Evolutionary conservation across 2,329 filamentous ascomycete species (phyloP).

Genomic region (Neonectria neomacrospora): DNA sequence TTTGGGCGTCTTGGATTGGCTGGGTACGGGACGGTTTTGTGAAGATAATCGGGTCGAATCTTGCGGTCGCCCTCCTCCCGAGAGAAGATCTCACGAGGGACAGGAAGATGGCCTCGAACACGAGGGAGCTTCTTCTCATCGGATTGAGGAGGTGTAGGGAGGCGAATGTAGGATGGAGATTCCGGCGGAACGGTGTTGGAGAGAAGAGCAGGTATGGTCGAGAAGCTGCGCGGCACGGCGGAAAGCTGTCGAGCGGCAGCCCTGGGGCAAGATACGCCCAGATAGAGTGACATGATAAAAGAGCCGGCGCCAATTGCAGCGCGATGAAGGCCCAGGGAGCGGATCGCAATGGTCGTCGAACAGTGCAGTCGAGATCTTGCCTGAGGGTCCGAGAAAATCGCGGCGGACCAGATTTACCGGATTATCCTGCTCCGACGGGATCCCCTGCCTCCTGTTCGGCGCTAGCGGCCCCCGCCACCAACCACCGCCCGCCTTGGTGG

Average conservation of each 20-base stretch:
- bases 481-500: slow-evolving; percentile 40
- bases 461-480: slow-evolving; percentile 36
- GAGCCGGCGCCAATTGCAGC: slow-evolving; percentile 24
- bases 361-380: slow-evolving; percentile 19
- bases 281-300: slow-evolving; percentile 45
- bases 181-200: slow-evolving; percentile 79
- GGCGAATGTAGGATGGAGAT: slow-evolving; percentile 86
- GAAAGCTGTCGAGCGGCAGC: slow-evolving; percentile 43
- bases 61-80: slow-evolving; percentile 68
- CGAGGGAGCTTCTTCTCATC: slow-evolving; percentile 58
- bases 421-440: slow-evolving; percentile 38
- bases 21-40: slow-evolving; percentile 67
- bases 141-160: slow-evolving; percentile 81
- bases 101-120: slow-evolving; percentile 82
- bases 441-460: slow-evolving; percentile 15
- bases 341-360: slow-evolving; percentile 39
- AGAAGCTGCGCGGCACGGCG: slow-evolving; percentile 47
- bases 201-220: slow-evolving; percentile 52
- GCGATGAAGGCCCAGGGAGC: slow-evolving; percentile 18
- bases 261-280: slow-evolving; percentile 41
- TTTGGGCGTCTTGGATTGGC: slow-evolving; percentile 51
- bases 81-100: slow-evolving; percentile 84
- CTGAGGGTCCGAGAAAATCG: slow-evolving; percentile 39
- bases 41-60: slow-evolving; percentile 68
- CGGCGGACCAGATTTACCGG: slow-evolving; percentile 37